Evolutionary conservation across 2,329 filamentous ascomycete species (phyloP).

Genomic region (Onygena corvina): DNA sequence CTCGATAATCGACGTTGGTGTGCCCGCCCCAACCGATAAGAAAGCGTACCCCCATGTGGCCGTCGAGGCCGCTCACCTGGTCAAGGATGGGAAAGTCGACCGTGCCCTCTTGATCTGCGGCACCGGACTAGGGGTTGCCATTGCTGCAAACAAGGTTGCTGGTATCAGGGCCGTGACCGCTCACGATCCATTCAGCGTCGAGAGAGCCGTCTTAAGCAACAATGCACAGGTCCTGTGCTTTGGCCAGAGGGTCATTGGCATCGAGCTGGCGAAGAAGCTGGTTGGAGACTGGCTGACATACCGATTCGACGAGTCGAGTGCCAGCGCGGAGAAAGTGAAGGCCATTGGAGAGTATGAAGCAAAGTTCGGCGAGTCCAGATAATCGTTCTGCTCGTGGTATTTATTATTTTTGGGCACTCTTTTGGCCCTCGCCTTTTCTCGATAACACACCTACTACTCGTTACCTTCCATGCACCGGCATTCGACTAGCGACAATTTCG

Average conservation of each 20-base stretch:
- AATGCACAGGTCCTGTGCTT: constrained; percentile 80
- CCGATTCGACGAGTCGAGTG: constrained; percentile 57
- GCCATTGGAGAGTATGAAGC: constrained; percentile 35
- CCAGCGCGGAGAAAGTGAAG: constrained; percentile 50
- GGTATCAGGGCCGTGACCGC: constrained; percentile 79
- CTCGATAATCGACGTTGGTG: constrained; percentile 62
- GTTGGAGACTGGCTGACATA: constrained; percentile 78
- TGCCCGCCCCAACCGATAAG: constrained; percentile 54
- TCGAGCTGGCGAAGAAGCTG: constrained; percentile 66
- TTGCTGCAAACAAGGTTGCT: constrained; percentile 77
- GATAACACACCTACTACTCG: not conserved
- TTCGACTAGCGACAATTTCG: too few species aligned
- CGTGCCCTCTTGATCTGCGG: constrained; percentile 74
- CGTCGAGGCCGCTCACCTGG: constrained; percentile 53
- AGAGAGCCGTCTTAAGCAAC: constrained; percentile 69
- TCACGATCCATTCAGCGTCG: constrained; percentile 74
- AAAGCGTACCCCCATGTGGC: constrained; percentile 73
- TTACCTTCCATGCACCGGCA: not conserved
- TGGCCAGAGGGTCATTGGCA: constrained; percentile 68
- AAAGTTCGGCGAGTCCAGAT: constrained; percentile 21
- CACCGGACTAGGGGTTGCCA: constrained; percentile 76
- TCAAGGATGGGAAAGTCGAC: constrained; percentile 47
- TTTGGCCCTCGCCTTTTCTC: not conserved
- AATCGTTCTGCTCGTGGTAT: not conserved
- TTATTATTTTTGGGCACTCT: not conserved